Conservation (phyloP, 768 basidiomycete genomes). For the Glaciozyma martinii region DNA sequence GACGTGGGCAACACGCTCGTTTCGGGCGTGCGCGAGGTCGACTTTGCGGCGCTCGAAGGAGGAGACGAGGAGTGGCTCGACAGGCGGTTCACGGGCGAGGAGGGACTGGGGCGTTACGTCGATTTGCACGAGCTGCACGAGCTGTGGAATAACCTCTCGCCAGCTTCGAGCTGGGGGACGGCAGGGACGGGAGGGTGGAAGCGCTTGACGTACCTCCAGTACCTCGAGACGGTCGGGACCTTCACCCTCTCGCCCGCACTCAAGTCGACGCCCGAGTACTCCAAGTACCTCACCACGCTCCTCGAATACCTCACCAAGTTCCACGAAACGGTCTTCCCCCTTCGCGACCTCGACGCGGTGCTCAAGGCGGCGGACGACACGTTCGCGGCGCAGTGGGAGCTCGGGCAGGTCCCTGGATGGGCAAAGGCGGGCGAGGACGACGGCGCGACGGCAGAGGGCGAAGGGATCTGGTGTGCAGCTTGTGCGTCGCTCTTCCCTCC, state of each 20-base stretch:
- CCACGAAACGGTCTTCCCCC: slow-evolving; percentile 69
- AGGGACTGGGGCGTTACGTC: slow-evolving; percentile 86
- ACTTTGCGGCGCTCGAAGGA: slow-evolving; percentile 45
- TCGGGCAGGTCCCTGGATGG: slow-evolving; percentile 68
- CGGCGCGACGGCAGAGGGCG: slow-evolving; percentile 45
- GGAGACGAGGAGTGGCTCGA: slow-evolving; percentile 36
- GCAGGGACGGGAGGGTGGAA: slow-evolving; percentile 44
- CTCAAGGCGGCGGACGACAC: slow-evolving; percentile 57
- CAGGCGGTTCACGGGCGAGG: slow-evolving; percentile 85
- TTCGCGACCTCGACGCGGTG: slow-evolving; percentile 63
- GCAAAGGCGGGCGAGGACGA: slow-evolving; percentile 45
- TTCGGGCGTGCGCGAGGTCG: slow-evolving; percentile 42
- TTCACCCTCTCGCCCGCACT: slow-evolving; percentile 29
- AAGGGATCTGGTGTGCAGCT: slow-evolving; percentile 68
- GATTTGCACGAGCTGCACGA: slow-evolving; percentile 84
- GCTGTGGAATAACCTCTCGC: slow-evolving; percentile 79
- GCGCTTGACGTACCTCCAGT: slow-evolving; percentile 82
- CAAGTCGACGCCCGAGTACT: slow-evolving; percentile 65
- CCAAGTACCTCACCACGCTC: slow-evolving; percentile 77
- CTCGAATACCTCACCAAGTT: slow-evolving; percentile 80
- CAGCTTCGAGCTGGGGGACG: slow-evolving; percentile 47
- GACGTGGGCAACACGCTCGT: slow-evolving; percentile 49
- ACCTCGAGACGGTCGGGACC: slow-evolving; percentile 56
- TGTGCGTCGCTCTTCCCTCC: slow-evolving; percentile 18
- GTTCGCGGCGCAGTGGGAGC: slow-evolving; percentile 74